A percentile compares a stretch with the other conserved stretches of the same genome.
These are phyloP conservation scores for Diversispora epigaea DNA, from an alignment of 192 early-diverging fungal species.

Conservation along the genomic window DNA sequence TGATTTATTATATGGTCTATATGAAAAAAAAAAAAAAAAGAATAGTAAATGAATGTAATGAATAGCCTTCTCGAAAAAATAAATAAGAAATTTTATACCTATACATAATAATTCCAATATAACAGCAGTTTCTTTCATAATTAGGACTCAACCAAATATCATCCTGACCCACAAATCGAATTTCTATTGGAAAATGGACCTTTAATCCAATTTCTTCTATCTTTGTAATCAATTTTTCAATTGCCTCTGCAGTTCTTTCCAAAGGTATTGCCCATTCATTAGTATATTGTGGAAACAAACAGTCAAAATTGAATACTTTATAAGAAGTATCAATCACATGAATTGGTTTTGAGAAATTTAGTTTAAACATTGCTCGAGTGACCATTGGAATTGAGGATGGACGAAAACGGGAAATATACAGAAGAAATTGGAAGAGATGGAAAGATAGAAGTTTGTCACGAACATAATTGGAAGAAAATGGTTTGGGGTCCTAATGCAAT, in stretches of 20 bases:
- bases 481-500: background rate
- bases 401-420: constrained; percentile 56
- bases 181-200: constrained; percentile 75
- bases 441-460: constrained; percentile 38
- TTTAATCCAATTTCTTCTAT: constrained; percentile 44
- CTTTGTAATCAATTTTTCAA: constrained; percentile 54
- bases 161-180: constrained; percentile 66
- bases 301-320: constrained; percentile 68
- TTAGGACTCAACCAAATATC: constrained; percentile 73
- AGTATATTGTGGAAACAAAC: constrained; percentile 67
- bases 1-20: constrained; percentile 62
- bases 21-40: constrained; percentile 14
- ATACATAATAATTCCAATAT: constrained; percentile 79
- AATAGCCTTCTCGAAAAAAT: background rate
- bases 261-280: constrained; percentile 77
- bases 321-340: constrained; percentile 63
- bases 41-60: background rate
- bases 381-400: constrained; percentile 50
- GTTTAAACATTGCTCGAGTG: constrained; percentile 56
- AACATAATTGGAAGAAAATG: constrained; percentile 4
- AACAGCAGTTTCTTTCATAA: constrained; percentile 63
- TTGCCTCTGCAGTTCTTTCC: constrained; percentile 54
- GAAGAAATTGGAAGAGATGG: constrained; percentile 55
- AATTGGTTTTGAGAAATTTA: constrained; percentile 46
- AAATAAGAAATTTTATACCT: constrained; percentile 30